Evolutionary conservation across 2,329 filamentous ascomycete species (phyloP), one percentile per base, ranked within the genome.

Genomic region (Ascochyta viciae-villosae): DNA sequence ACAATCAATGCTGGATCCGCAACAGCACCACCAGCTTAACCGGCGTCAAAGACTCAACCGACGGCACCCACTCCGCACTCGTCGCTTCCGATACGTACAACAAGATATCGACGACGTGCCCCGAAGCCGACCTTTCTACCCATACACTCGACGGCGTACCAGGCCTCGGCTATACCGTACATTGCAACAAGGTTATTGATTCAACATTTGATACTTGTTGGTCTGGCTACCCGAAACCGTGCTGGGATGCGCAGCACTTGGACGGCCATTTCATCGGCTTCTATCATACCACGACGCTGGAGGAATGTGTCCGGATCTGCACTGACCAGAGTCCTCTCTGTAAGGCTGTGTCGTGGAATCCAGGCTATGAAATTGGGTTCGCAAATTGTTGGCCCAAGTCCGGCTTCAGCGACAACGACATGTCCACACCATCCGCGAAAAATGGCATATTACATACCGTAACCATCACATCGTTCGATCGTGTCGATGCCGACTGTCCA

Each of bases 361-460:
- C 71, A 0, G 62, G 49, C 3, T 57, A 71, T 3, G 50, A 66
- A 38, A 66, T 71, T 29, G 72, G 72, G 5, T 74, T 58, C 33
- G 70, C 71, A n/a, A 74, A 74, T 37, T 74, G 72, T 61, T 68
- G 63, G 60, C 68, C 63, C 16, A 74, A 72, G 24, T 66, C 63
- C 0, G 65, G 60, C 1, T 67, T 57, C 6, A 31, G 34, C 0
- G 47, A 57, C 12, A 53, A 57, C 15, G 44, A 38, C 2, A 38
- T 72, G 15, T 24, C 40, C 1, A 50, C 56, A 0, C 61, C 67
- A 0, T 29, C 19, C 4, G 15, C 39, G 0, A 60, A 47, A 13
- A 23, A 51, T 7, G 67, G 67, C 12, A 46, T 66, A 31, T 19
- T 71, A 0, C 72, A 74, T 45, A 58, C 65, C 0, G 71, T 70